These are phyloP conservation scores for Sapria himalayana DNA, from an alignment of 345 rosid genomes.

Conservation along the genomic window DNA sequence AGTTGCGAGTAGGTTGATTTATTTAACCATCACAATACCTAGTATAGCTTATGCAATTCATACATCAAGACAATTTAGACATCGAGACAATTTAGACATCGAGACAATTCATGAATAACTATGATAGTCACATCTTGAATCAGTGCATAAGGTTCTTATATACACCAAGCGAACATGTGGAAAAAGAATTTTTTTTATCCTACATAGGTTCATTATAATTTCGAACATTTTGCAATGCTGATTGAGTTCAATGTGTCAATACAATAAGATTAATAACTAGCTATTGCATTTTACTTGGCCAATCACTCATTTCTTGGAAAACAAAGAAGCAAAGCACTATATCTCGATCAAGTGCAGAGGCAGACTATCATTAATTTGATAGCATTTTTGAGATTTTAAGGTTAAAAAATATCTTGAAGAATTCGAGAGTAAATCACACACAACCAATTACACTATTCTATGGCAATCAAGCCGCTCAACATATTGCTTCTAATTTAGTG, in stretches of 20 bases:
- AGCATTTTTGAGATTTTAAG: neutral
- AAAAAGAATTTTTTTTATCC: conserved; percentile 1
- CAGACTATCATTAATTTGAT: neutral
- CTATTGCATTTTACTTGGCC: neutral
- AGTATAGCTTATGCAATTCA: neutral
- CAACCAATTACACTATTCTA: neutral
- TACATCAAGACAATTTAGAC: too few relatives aligned
- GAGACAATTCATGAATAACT: conserved; percentile 7
- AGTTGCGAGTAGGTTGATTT: neutral
- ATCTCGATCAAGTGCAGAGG: neutral
- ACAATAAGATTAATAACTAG: neutral
- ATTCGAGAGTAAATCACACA: neutral
- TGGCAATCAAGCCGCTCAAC: neutral
- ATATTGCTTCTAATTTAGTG: neutral
- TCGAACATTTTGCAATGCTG: neutral
- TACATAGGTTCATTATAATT: neutral
- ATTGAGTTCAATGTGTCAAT: neutral
- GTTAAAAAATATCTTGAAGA: neutral
- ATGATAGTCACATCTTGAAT: neutral
- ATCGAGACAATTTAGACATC: neutral
- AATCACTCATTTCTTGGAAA: conserved; percentile 3
- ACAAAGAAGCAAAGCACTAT: conserved; percentile 2
- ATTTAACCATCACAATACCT: neutral
- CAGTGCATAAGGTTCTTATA: neutral
- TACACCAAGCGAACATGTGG: neutral